A percentile compares a stretch with the other conserved stretches of the same genome.
Conservation (phyloP, 352 stramenopile species). For the Pythium diclinum region DNA sequence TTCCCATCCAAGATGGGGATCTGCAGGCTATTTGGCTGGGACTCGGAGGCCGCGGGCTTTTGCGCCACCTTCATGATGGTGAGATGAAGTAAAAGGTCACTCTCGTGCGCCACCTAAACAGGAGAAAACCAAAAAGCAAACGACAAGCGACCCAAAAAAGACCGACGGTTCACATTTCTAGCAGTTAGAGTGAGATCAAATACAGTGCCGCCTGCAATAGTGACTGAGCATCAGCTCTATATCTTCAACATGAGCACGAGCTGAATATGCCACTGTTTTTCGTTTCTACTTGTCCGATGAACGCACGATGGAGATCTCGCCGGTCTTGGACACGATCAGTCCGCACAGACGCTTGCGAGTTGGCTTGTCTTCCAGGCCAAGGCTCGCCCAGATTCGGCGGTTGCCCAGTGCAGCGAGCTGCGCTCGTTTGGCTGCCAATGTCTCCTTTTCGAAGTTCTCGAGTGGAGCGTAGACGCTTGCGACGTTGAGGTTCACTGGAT, state of each 20-base stretch:
- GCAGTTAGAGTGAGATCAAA: not conserved
- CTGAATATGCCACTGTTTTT: not conserved
- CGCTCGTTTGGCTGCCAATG: constrained; percentile 75
- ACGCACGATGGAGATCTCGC: constrained; percentile 72
- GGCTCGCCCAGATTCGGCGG: constrained; percentile 78
- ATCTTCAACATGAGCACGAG: not conserved
- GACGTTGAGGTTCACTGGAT: constrained; percentile 54
- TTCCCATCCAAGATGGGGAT: constrained; percentile 18
- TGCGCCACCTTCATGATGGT: not conserved
- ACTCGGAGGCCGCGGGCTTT: not conserved
- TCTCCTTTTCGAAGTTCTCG: constrained; percentile 75
- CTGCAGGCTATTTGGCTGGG: constrained; percentile 10
- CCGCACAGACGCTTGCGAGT: constrained; percentile 51
- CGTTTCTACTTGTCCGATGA: constrained; percentile 24
- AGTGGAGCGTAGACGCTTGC: constrained; percentile 71
- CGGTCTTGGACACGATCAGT: constrained; percentile 68
- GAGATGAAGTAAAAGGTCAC: not conserved
- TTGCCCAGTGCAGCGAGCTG: constrained; percentile 73
- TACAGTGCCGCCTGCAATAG: no score
- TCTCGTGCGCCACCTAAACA: not conserved
- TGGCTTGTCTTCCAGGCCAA: constrained; percentile 78
- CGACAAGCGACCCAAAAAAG: not conserved
- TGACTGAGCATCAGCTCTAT: not conserved
- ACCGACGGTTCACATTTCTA: not conserved
- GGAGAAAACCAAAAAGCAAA: not conserved